Base-by-base conservation (phyloP, 1,284 basidiomycete species). In the Puccinia horiana region DNA sequence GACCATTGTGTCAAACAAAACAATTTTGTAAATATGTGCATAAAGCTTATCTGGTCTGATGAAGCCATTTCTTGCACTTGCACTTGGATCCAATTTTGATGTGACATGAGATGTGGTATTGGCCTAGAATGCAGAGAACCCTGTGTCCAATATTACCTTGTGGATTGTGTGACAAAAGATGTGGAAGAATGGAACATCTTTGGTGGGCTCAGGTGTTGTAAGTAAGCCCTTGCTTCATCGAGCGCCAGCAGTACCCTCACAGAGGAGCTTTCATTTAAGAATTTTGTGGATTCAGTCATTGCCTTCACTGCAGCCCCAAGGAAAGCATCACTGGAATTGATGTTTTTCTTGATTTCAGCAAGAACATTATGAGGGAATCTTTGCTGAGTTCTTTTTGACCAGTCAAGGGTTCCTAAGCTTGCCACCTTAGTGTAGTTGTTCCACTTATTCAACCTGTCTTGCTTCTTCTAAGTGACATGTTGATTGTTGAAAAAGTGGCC, bases 1-100 rank as follows among this genome's bases (percentile, higher is more conserved):
- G 65, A 69, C 65, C 65, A 69, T 69, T 6, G 65, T 37, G 26
- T 69, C 65, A 69, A 69, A 69, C 42, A 18, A 69, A 69, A 18
- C 5, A 29, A 69, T 69, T 69, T 69, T 6, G 40, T 44, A 69
- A 1, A 69, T 69, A 5, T 35, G 65, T 69, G 37, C 37, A 69
- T 44, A 69, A 11, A 69, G 65, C 65, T 14, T 3, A 44, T 69
- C 18, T 69, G 32, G 18, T 44, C 65, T 37, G 29, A 16, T 5
- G 18, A 69, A 47, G 20, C 9, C 40, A n/a, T 69, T 23, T 69
- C n/a, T n/a, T n/a, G n/a, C n/a, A n/a, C 65, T 42, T 69, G 65
- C 65, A 32, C 65, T 44, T 5, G 65, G 40, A 32, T 69, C 65
- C 20, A 69, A 69, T 69, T 69, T 69, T 9, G 40, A 44, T 69